Conservation (phyloP, 192 early-diverging fungal species). For the Cetraspora pellucida region DNA sequence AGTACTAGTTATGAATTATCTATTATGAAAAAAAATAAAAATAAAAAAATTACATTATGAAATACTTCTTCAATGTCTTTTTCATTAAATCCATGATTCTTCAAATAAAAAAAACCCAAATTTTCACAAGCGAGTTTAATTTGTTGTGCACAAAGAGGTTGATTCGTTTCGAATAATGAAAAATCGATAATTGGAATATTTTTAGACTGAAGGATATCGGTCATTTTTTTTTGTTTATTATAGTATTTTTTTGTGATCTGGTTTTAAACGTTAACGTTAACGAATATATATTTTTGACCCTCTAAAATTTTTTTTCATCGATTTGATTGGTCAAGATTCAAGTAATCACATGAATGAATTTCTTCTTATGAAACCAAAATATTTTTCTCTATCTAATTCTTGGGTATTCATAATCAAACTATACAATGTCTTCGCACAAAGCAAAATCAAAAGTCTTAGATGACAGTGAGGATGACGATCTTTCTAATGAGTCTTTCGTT, state of each 20-base stretch:
- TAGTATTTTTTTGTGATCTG: too few relatives aligned
- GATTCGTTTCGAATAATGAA: constrained; percentile 48
- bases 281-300: too few relatives aligned
- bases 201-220: neutral
- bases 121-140: constrained; percentile 52
- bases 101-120: constrained; percentile 65
- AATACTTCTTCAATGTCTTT: constrained; percentile 55
- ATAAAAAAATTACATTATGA: constrained; percentile 37
- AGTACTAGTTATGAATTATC: too few relatives aligned
- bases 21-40: too few relatives aligned
- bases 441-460: constrained; percentile 11
- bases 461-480: constrained; percentile 34
- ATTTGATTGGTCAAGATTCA: too few relatives aligned
- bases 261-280: too few relatives aligned
- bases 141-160: constrained; percentile 45
- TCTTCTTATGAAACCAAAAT: too few relatives aligned
- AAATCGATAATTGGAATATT: constrained; percentile 69
- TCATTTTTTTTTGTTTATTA: neutral
- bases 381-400: too few relatives aligned
- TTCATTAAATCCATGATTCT: constrained; percentile 61
- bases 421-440: constrained; percentile 11
- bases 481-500: constrained; percentile 40
- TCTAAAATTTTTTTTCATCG: too few relatives aligned
- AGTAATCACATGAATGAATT: too few relatives aligned
- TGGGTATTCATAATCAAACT: neutral